A percentile compares a stretch with the other conserved stretches of the same genome.
These are phyloP conservation scores for Populus hybrid DNA, from an alignment of 441 rosid species.

Conservation along the genomic window DNA sequence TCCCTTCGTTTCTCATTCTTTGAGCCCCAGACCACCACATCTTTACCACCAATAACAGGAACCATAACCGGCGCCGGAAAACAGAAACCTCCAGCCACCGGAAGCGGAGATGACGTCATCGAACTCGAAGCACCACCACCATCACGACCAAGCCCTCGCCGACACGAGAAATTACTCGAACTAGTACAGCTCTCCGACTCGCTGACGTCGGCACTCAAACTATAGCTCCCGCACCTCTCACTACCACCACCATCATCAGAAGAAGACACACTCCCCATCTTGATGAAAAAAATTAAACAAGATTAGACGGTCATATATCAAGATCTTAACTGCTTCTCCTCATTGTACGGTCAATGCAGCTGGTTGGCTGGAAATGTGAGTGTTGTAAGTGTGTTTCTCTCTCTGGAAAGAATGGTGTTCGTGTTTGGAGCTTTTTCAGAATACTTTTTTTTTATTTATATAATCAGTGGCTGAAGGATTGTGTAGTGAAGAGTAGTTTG, in stretches of 20 bases:
- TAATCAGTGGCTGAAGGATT: too few species aligned
- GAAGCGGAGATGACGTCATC: slow-evolving; percentile 59
- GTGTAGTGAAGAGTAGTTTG: neutral
- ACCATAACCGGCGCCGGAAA: slow-evolving; percentile 60
- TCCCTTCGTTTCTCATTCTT: slow-evolving; percentile 54
- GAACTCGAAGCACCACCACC: slow-evolving; percentile 58
- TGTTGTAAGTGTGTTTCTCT: neutral
- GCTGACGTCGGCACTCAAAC: slow-evolving; percentile 90
- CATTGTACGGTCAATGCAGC: neutral
- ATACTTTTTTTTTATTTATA: neutral
- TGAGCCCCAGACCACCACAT: slow-evolving; percentile 62
- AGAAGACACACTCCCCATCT: slow-evolving; percentile 67
- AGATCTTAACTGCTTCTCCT: neutral
- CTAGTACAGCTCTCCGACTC: slow-evolving; percentile 83
- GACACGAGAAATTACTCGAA: slow-evolving; percentile 64
- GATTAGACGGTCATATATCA: slow-evolving; percentile 26
- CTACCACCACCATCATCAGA: slow-evolving; percentile 58
- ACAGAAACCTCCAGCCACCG: slow-evolving; percentile 30
- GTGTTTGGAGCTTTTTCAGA: neutral
- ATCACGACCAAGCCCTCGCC: slow-evolving; percentile 22
- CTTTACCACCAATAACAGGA: slow-evolving; percentile 81
- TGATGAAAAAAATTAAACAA: neutral
- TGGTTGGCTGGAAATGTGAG: neutral
- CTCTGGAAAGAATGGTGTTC: neutral
- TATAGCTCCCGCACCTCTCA: slow-evolving; percentile 86